Conservation (phyloP, 164 flowering plant species). For the Annona cherimola region DNA sequence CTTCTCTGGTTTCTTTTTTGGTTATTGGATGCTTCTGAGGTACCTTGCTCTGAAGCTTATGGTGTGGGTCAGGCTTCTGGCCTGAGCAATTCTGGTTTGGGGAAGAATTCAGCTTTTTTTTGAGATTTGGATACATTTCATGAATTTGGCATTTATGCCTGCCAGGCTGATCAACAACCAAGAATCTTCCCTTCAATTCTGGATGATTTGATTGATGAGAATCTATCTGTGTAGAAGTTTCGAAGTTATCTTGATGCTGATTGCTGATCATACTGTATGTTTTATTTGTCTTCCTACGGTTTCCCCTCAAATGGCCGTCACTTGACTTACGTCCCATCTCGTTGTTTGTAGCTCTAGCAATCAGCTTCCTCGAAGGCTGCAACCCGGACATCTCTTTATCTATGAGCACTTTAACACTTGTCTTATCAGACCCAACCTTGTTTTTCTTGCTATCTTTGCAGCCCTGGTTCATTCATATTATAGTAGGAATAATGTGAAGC, state of each 20-base stretch:
- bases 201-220: constrained; percentile 19
- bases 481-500: too few species aligned
- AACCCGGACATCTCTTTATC: constrained; percentile 69
- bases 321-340: constrained; percentile 18
- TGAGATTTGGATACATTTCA: constrained; percentile 7
- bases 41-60: constrained; percentile 7
- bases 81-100: constrained; percentile 19
- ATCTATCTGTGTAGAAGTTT: constrained; percentile 18
- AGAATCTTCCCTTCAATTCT: constrained; percentile 12
- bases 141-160: constrained; percentile 17
- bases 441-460: constrained; percentile 23
- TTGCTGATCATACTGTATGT: constrained; percentile 27
- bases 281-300: constrained; percentile 27
- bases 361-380: constrained; percentile 28
- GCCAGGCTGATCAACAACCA: constrained; percentile 47
- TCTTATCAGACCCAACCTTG: constrained; percentile 26
- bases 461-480: constrained; percentile 37
- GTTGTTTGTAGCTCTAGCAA: constrained; percentile 2
- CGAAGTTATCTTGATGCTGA: constrained; percentile 24
- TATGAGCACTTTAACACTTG: constrained; percentile 75
- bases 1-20: constrained; percentile 48
- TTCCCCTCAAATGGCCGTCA: constrained; percentile 18
- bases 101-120: constrained; percentile 9
- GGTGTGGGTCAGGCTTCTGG: constrained; percentile 16
- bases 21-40: constrained; percentile 27